Conservation (phyloP, 2,329 filamentous ascomycete genomes). For the Xylariaceae sp. region DNA sequence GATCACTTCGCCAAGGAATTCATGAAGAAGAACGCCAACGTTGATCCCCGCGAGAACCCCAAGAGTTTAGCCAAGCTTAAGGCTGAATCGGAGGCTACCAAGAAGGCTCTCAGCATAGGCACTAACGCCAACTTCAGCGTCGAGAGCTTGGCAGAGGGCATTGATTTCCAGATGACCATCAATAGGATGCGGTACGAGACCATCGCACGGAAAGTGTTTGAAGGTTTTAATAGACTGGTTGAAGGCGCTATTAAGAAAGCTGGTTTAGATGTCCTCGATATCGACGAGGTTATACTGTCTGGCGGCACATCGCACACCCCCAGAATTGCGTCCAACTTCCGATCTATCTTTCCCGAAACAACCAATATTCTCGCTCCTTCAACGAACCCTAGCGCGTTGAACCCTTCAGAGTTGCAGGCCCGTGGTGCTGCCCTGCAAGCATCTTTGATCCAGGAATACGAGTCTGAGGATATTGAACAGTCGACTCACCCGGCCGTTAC, state of each 20-base stretch:
- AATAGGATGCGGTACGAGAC: conserved; percentile 95
- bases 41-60: conserved; percentile 82
- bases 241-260: conserved; percentile 90
- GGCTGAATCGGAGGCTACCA: conserved; percentile 87
- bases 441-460: conserved; percentile 92
- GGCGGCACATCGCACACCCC: conserved; percentile 94
- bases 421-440: conserved; percentile 96
- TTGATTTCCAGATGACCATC: conserved; percentile 90
- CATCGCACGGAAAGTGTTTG: conserved; percentile 83
- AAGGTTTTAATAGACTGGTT: conserved; percentile 85
- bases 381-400: conserved; percentile 78
- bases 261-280: conserved; percentile 86
- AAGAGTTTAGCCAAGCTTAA: conserved; percentile 90
- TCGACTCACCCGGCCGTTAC: conserved; percentile 95
- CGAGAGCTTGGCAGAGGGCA: conserved; percentile 85
- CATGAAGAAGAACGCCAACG: conserved; percentile 88
- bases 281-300: conserved; percentile 92
- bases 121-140: conserved; percentile 90
- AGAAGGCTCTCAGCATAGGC: conserved; percentile 89
- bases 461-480: conserved; percentile 91
- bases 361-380: conserved; percentile 84
- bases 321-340: conserved; percentile 84
- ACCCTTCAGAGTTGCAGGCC: conserved; percentile 88
- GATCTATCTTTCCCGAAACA: conserved; percentile 78
- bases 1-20: conserved; percentile 99